phyloP scores from a whole-genome alignment of 2,329 filamentous ascomycete species.

The Pseudofabraea citricarpa region DNA sequence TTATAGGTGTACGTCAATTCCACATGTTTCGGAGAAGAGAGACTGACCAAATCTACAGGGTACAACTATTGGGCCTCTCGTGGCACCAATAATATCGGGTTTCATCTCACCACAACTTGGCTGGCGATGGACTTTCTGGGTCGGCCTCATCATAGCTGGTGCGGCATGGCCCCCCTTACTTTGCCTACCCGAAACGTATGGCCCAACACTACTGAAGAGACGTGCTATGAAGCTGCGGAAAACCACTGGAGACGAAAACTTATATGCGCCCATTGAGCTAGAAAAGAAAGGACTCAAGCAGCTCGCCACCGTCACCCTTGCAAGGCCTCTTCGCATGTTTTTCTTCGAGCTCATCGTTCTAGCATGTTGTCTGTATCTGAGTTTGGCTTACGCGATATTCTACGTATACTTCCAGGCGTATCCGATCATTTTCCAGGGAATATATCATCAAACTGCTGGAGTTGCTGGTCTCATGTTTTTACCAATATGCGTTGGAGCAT shows the following conservation, averaged over 20 bases:
- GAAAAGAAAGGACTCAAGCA: constrained; percentile 46
- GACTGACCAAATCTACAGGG: constrained; percentile 31
- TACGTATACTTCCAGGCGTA: constrained; percentile 63
- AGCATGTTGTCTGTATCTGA: constrained; percentile 56
- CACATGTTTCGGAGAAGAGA: background rate
- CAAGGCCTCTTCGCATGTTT: constrained; percentile 55
- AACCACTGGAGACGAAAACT: constrained; percentile 46
- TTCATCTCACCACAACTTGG: constrained; percentile 50
- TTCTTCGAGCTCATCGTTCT: constrained; percentile 58
- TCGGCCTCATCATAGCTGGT: constrained; percentile 59
- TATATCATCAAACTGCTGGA: constrained; percentile 56
- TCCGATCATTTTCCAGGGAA: constrained; percentile 54
- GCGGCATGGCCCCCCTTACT: constrained; percentile 52
- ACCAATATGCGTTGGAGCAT: constrained; percentile 44
- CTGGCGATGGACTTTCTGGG: constrained; percentile 62
- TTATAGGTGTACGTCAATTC: constrained; percentile 50
- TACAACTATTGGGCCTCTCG: constrained; percentile 58
- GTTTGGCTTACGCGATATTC: constrained; percentile 57
- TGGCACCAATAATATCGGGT: constrained; percentile 56
- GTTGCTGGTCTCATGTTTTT: constrained; percentile 57
- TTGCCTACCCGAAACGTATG: constrained; percentile 61
- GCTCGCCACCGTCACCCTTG: constrained; percentile 51
- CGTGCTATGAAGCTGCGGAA: constrained; percentile 55
- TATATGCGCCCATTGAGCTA: constrained; percentile 61
- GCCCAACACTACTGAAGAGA: constrained; percentile 52